Base-by-base conservation (phyloP, 2,329 filamentous ascomycete genomes). In the Cryphonectria naterciae region DNA sequence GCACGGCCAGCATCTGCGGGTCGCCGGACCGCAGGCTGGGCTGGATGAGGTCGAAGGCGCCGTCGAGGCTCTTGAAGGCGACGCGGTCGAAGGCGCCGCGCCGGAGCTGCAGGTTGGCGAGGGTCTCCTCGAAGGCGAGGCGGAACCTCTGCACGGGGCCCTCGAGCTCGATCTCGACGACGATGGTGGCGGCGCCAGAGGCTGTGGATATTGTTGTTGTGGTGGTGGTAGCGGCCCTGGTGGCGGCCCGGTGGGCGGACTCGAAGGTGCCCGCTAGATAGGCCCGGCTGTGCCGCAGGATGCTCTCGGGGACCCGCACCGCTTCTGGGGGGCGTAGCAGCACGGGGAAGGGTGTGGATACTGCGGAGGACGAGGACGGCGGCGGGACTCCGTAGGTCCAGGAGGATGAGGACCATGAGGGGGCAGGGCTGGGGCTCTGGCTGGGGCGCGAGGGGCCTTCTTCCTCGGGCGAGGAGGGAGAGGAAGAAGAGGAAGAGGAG, bases 61-160 rank as follows among this genome's bases (percentile, higher is more conserved):
- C 62, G 63, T 69, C 62, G 49, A 69, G 62, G 37, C 61, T 46
- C 62, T 64, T 58, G 68, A 69, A 69, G 13, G 68, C 68, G 5
- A 69, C 68, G 37, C 32, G 54, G 62, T 69, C 68, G 32, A 69
- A 63, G 28, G 62, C 62, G 5, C 32, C 19, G 13, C 56, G 37
- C 28, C 25, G 25, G 13, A 69, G 68, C 28, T 56, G 58, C 62
- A 69, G 52, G 68, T 69, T 69, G 62, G 68, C 68, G 22, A 69
- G 68, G 13, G 68, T 67, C 63, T 69, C 68, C 54, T 69, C 68
- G 19, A 69, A 69, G 11, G 68, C 68, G 39, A 69, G 58, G 28
- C 35, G 68, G 32, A 62, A 69, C 8, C 68, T 63, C 19, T 69
- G 62, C 28, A 69, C 62, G 46, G 68, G 68, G 25, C 68, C 68